Conservation (phyloP, 2,329 filamentous ascomycete genomes). For the Leptographium wingfieldii region DNA sequence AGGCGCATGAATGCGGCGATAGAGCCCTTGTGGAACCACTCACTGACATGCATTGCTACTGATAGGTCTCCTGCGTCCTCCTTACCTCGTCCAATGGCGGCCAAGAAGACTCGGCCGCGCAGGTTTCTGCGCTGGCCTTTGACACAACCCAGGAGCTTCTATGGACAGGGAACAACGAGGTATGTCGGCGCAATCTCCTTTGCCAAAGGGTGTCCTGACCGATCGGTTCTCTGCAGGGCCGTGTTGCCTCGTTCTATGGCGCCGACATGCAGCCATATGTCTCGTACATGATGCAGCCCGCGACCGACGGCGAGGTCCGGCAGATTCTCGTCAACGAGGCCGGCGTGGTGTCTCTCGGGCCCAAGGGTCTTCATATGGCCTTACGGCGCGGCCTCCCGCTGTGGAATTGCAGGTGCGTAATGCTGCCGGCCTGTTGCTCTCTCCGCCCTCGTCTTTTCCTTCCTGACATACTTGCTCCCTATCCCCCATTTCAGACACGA, state of each 20-base stretch:
- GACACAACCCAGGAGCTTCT: constrained; percentile 81
- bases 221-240: constrained; percentile 45
- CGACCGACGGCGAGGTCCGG: constrained; percentile 64
- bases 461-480: neutral
- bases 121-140: constrained; percentile 72
- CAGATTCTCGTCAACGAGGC: constrained; percentile 87
- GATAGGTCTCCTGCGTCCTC: constrained; percentile 65
- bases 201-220: neutral
- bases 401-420: constrained; percentile 69
- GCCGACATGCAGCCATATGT: constrained; percentile 80
- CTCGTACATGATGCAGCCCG: constrained; percentile 68
- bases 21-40: constrained; percentile 77
- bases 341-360: constrained; percentile 75
- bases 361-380: constrained; percentile 80
- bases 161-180: constrained; percentile 52
- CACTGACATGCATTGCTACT: constrained; percentile 56
- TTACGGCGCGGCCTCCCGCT: constrained; percentile 66
- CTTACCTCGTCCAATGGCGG: constrained; percentile 58
- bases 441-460: neutral
- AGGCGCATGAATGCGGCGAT: constrained; percentile 38
- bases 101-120: constrained; percentile 55
- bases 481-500: constrained; percentile 4
- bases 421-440: neutral
- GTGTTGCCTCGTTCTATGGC: constrained; percentile 79
- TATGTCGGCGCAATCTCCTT: neutral